phyloP scores from a whole-genome alignment of 805 yeast genomes.

The Candida vaughaniae region DNA sequence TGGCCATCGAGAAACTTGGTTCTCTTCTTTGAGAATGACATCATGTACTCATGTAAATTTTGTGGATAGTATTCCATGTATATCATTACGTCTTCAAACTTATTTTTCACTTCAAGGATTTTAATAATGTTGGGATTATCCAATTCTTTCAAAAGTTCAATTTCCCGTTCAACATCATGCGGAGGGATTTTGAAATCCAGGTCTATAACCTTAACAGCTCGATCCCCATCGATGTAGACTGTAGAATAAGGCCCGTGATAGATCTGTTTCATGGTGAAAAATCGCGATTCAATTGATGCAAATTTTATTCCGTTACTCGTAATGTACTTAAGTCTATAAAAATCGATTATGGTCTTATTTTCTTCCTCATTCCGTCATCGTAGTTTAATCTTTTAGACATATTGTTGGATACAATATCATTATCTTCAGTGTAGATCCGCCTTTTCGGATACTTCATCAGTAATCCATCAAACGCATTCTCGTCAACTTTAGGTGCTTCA shows the following conservation, averaged over 20 bases:
- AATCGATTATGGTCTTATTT: slow-evolving; percentile 10
- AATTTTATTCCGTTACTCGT: too few relatives aligned
- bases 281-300: too few relatives aligned
- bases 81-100: slow-evolving; percentile 32
- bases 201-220: slow-evolving; percentile 41
- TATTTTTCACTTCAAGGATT: slow-evolving; percentile 19
- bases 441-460: slow-evolving; percentile 78
- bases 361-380: slow-evolving; percentile 26
- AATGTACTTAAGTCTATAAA: too few relatives aligned
- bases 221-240: slow-evolving; percentile 23
- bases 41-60: slow-evolving; percentile 25
- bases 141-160: slow-evolving; percentile 23
- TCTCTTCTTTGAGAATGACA: slow-evolving; percentile 18
- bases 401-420: slow-evolving; percentile 55
- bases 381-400: slow-evolving; percentile 13
- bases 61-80: slow-evolving; percentile 31
- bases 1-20: slow-evolving; percentile 20
- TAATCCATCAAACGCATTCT: slow-evolving; percentile 78
- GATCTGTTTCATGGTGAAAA: slow-evolving; percentile 15
- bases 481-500: slow-evolving; percentile 64
- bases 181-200: slow-evolving; percentile 35
- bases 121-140: slow-evolving; percentile 16
- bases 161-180: slow-evolving; percentile 33
- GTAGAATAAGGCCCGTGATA: slow-evolving; percentile 37
- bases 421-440: slow-evolving; percentile 83